These are phyloP conservation scores for Musa itinerans DNA, from an alignment of 176 grass and related monocot genomes.

Conservation along the genomic window DNA sequence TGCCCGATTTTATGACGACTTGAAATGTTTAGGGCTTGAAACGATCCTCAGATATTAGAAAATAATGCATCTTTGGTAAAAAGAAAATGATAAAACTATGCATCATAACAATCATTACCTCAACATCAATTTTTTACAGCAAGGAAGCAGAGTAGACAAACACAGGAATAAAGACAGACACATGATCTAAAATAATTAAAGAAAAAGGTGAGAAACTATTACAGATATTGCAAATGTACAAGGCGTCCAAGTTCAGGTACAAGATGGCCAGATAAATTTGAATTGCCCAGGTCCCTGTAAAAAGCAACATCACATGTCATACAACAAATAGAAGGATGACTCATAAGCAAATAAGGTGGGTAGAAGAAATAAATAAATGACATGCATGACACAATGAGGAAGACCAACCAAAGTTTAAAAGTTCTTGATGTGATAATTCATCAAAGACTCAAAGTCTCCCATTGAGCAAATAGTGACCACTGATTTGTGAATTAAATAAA, in stretches of 20 bases:
- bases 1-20: too few relatives aligned
- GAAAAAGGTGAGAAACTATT: constrained; percentile 5
- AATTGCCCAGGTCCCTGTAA: constrained; percentile 69
- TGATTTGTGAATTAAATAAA: too few relatives aligned
- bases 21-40: too few relatives aligned
- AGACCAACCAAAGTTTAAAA: too few relatives aligned
- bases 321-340: neutral
- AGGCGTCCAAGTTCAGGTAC: constrained; percentile 53
- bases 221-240: constrained; percentile 77
- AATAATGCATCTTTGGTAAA: neutral
- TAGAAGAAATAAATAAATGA: neutral
- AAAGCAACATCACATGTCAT: neutral
- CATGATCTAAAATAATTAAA: neutral
- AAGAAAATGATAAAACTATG: neutral
- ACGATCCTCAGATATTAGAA: neutral
- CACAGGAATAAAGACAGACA: neutral
- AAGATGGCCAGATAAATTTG: constrained; percentile 65
- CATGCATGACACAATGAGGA: neutral
- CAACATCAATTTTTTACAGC: neutral
- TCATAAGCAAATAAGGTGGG: neutral
- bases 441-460: too few relatives aligned
- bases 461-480: too few relatives aligned
- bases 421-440: too few relatives aligned
- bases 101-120: neutral
- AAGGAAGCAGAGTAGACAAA: neutral